Base-by-base conservation (phyloP, 192 early-diverging fungal species). In the Physocladia obscura region DNA sequence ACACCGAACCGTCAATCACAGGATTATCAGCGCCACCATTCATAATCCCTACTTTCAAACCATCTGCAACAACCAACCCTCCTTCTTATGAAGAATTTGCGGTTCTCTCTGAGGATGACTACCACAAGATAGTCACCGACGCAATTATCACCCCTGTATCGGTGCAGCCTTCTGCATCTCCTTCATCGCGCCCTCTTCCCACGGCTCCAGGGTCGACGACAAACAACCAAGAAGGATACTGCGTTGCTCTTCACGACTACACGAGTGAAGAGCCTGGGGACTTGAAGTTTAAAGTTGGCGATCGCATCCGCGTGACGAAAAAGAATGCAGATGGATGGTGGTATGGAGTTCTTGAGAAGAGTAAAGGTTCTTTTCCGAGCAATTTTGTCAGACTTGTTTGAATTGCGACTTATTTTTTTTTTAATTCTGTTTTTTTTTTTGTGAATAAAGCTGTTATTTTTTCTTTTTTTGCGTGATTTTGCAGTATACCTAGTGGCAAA, bases 361-460 rank as follows among this genome's bases (percentile, higher is more conserved):
- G n/a, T 6, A 35, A 47, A 24, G 59, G 59, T 4, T 1, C 27
- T 19, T 62, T 62, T 44, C 59, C 59, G 39, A 35, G 30, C n/a
- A 62, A 26, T 6, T 62, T 44, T 47, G 59, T 62, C 11, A 44
- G n/a, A n/a, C n/a, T n/a, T n/a, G n/a, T n/a, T n/a, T n/a, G n/a
- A n/a, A n/a, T n/a, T n/a, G n/a, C n/a, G n/a, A n/a, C n/a, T n/a
- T n/a, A n/a, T n/a, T n/a, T n/a, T n/a, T n/a, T n/a, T n/a, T n/a
- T n/a, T n/a, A n/a, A n/a, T n/a, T n/a, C n/a, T n/a, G n/a, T n/a
- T n/a, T n/a, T n/a, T n/a, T n/a, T n/a, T n/a, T n/a, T n/a, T n/a
- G n/a, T n/a, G n/a, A n/a, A n/a, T n/a, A n/a, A n/a, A n/a, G n/a
- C n/a, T n/a, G n/a, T n/a, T n/a, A n/a, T n/a, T n/a, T n/a, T n/a